Evolutionary conservation across 129 eudicot genomes (phyloP), one percentile per base, ranked within the genome.

Genomic region (Ambrosia artemisiifolia): DNA sequence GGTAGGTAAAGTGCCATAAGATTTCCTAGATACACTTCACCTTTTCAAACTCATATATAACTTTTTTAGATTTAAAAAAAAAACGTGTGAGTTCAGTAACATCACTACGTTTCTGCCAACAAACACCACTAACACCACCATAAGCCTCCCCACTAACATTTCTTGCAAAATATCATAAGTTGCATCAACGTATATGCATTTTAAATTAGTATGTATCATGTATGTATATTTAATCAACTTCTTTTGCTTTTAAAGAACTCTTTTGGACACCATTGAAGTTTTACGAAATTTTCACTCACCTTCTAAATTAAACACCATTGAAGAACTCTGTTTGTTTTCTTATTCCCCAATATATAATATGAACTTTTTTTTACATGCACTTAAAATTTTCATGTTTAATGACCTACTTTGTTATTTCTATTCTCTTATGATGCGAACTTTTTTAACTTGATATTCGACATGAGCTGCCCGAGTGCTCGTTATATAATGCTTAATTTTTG

Each of bases 21-120:
- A 17, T 35, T 35, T 70, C 19, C 11, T 70, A 53, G 19, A 40
- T 18, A 56, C 48, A 55, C 40, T 16, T 4, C 11, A 35, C 16
- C 2, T 16, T 20, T 71, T 19, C 44, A 4, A 56, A 24, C 34
- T 30, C 16, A 43, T 28, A 59, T 59, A 4, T 19, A 63, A 19
- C 33, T 70, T 17, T 53, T 54, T 38, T 1, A 18, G n/a, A n/a
- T n/a, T n/a, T n/a, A n/a, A n/a, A n/a, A n/a, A n/a, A 53, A 51
- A 18, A 12, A 40, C 75, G 8, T 53, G 65, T 18, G 38, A 35
- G 51, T 10, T 69, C 44, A 17, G 60, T 7, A n/a, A n/a, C 60
- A 67, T 67, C 74, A 55, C 56, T 53, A 54, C 12, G 2, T 18
- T 53, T 34, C 35, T 3, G 19, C 74, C 65, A 70, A 30, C 70